A percentile compares a stretch with the other conserved stretches of the same genome.
These are phyloP conservation scores for Argentina anserina DNA, from an alignment of 306 rosid genomes.

Conservation along the genomic window DNA sequence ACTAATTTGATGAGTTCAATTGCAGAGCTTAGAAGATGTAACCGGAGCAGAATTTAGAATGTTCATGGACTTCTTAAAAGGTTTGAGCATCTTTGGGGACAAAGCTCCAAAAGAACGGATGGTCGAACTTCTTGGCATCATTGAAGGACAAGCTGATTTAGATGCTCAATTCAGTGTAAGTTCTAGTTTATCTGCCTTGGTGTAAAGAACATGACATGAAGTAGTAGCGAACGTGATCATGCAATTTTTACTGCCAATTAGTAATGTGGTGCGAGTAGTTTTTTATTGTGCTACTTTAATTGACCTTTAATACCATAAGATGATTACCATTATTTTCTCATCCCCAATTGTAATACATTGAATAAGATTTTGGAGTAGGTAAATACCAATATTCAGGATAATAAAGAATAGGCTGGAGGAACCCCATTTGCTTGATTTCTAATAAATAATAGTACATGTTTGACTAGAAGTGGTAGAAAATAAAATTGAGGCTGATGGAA, in stretches of 20 bases:
- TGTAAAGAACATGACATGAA: not conserved
- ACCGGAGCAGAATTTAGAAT: constrained; percentile 84
- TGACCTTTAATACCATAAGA: not conserved
- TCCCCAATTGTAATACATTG: not conserved
- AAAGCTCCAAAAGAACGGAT: constrained; percentile 77
- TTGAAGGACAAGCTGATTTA: constrained; percentile 96
- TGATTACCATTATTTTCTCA: not conserved
- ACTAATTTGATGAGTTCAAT: constrained; percentile 33
- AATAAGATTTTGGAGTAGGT: not conserved
- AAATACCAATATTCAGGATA: not conserved
- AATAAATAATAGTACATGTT: not conserved
- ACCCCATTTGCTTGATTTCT: not conserved
- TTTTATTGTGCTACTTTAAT: not conserved
- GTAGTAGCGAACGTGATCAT: not conserved
- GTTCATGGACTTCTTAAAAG: constrained; percentile 87
- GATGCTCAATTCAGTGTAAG: constrained; percentile 81
- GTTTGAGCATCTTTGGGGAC: constrained; percentile 82
- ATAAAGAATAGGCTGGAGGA: not conserved
- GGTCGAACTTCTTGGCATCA: constrained; percentile 83
- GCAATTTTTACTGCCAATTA: not conserved
- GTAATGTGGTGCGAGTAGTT: not conserved
- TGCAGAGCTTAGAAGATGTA: constrained; percentile 85
- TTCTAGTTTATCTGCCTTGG: constrained; percentile 8
- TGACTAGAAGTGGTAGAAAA: not conserved
- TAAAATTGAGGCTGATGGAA: not conserved